Percentiles rank a stretch among this genome's conserved stretches.
phyloP scores from a whole-genome alignment of 371 early-diverging fungal genomes.

The Mucor plumbeus region DNA sequence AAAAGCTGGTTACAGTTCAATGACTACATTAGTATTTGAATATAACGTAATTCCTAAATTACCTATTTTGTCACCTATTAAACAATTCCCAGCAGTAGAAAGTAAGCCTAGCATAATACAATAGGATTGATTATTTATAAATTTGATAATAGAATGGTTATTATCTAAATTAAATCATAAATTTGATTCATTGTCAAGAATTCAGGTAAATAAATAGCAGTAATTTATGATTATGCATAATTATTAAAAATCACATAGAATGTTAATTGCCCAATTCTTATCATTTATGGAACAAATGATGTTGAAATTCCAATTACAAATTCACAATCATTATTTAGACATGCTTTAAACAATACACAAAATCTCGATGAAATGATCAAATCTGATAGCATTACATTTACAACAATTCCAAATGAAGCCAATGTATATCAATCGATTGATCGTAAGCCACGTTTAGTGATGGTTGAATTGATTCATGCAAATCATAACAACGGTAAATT shows the following conservation, averaged over 20 bases:
- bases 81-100: slow-evolving; percentile 35
- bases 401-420: slow-evolving; percentile 39
- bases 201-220: slow-evolving; percentile 33
- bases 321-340: slow-evolving; percentile 46
- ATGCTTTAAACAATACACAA: slow-evolving; percentile 17
- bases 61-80: slow-evolving; percentile 46
- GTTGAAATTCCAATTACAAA: slow-evolving; percentile 47
- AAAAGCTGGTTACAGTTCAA: slow-evolving; percentile 50
- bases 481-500: slow-evolving; percentile 51
- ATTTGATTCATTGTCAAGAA: slow-evolving; percentile 50
- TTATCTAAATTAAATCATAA: slow-evolving; percentile 34
- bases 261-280: slow-evolving; percentile 42
- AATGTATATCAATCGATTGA: slow-evolving; percentile 23
- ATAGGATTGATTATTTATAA: neutral
- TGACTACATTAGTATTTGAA: slow-evolving; percentile 49
- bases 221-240: no score
- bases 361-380: slow-evolving; percentile 18
- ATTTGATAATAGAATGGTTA: slow-evolving; percentile 34
- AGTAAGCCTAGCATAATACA: slow-evolving; percentile 23
- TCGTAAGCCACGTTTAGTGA: slow-evolving; percentile 5
- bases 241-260: slow-evolving; percentile 20
- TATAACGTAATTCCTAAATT: slow-evolving; percentile 37
- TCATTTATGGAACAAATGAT: slow-evolving; percentile 42
- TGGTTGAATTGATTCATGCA: slow-evolving; percentile 38
- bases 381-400: neutral